Base-by-base conservation (phyloP, 1,284 basidiomycete genomes). In the Phenoliferia sp. region DNA sequence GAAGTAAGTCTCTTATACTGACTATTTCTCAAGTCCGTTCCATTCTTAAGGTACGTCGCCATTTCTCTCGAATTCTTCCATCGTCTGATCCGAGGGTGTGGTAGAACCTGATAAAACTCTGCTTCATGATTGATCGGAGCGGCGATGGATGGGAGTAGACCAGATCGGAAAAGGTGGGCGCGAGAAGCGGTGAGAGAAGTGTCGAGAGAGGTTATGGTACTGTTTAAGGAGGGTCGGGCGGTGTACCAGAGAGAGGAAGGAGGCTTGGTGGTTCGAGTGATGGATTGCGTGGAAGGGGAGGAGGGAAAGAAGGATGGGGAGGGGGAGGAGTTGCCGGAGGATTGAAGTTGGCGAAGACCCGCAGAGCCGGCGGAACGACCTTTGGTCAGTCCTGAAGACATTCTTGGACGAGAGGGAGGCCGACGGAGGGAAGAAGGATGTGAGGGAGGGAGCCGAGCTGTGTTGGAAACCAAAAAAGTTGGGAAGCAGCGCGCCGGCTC, bases 61-160 rank as follows among this genome's bases (percentile, higher is more conserved):
- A 73, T 73, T 52, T 66, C 72, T 56, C 67, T 66, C n/a, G 69
- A n/a, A 3, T 31, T 33, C 54, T 66, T 69, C 72, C 72, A 73
- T 10, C 66, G 39, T 7, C 68, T 33, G 26, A 26, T n/a, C 28
- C 72, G 61, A 32, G 72, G 72, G 62, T 73, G 72, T 22, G 64
- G 65, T 33, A 73, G 61, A 36, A 66, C 59, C 28, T 52, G 15
- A 22, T 48, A 48, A 60, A 70, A 68, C 39, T 69, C 64, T 19
- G 62, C 62, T 31, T 68, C 65, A 55, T 48, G 59, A 4, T 35
- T 59, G 36, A 58, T 32, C 10, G 60, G 39, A 9, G 64, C 52
- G 50, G 65, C 48, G 69, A 74, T 64, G 28, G 73, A 74, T 12
- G 69, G 66, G 16, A 75, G 67, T 29, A 74, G 63, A 29, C 73